Evolutionary conservation across 2,329 filamentous ascomycete species (phyloP).

Genomic region (Fusarium penzigii): DNA sequence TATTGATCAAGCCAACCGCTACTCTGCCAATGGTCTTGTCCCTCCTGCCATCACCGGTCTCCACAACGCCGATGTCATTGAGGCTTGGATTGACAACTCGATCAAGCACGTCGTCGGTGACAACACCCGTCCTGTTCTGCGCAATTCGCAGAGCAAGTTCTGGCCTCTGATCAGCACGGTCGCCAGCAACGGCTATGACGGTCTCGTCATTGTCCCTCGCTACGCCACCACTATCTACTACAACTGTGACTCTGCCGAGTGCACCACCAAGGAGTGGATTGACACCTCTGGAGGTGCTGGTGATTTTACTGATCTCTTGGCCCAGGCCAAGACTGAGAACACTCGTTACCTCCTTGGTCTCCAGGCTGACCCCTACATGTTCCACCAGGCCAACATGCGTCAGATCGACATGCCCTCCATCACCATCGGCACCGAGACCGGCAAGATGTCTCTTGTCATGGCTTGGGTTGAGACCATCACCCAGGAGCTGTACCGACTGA

Average conservation of each 20-base stretch:
- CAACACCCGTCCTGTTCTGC: constrained; percentile 13
- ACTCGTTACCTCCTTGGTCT: constrained; percentile 13
- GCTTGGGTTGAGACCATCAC: constrained; percentile 18
- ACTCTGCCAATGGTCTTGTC: constrained; percentile 12
- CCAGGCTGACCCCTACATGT: constrained; percentile 20
- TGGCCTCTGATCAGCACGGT: constrained; percentile 18
- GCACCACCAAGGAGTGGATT: constrained; percentile 18
- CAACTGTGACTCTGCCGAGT: constrained; percentile 17
- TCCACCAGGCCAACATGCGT: constrained; percentile 22
- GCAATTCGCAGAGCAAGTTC: constrained; percentile 7
- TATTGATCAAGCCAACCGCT: constrained; percentile 13
- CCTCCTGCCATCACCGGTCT: constrained; percentile 20
- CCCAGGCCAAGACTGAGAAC: constrained; percentile 11
- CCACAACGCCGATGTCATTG: constrained; percentile 18
- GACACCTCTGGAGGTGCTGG: constrained; percentile 14
- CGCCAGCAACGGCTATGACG: constrained; percentile 14
- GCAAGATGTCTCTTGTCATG: constrained; percentile 16
- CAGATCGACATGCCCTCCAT: constrained; percentile 6
- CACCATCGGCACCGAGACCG: constrained; percentile 15
- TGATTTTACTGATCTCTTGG: constrained; percentile 8
- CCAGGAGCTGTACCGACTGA: constrained; percentile 18
- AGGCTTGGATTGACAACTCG: constrained; percentile 16
- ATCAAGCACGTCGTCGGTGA: constrained; percentile 16
- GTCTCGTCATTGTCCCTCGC: constrained; percentile 13
- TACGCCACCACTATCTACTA: constrained; percentile 21